Evolutionary conservation across 345 rosid genomes (phyloP).

Genomic region (Rhodamnia argentea): DNA sequence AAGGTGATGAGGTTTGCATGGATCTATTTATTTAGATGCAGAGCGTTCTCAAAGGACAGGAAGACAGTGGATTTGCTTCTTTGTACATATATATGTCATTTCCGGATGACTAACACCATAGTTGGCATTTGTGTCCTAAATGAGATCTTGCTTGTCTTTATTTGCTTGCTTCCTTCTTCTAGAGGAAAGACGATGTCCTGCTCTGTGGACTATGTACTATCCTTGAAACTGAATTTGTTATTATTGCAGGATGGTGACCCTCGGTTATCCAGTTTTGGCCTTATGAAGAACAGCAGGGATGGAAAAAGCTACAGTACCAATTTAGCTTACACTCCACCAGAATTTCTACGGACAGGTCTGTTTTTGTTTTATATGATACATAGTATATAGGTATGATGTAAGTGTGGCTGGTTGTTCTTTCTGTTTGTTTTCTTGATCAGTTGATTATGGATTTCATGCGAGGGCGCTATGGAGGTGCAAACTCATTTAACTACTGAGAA

Average conservation of each 20-base stretch:
- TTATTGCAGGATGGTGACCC: slow-evolving; percentile 27
- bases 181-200: not conserved
- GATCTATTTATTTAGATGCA: not conserved
- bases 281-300: slow-evolving; percentile 48
- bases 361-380: not conserved
- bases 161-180: not conserved
- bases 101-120: not conserved
- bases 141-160: not conserved
- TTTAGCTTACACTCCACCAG: slow-evolving; percentile 48
- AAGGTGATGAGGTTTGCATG: not conserved
- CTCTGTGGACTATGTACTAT: not conserved
- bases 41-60: not conserved
- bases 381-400: not conserved
- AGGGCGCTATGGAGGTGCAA: not conserved
- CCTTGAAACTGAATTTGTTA: not conserved
- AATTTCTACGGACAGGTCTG: slow-evolving; percentile 37
- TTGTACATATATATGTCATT: not conserved
- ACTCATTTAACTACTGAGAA: not conserved
- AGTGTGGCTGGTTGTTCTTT: not conserved
- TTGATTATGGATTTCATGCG: not conserved
- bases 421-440: not conserved
- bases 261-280: slow-evolving; percentile 44
- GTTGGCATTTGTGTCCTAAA: not conserved
- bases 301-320: slow-evolving; percentile 50
- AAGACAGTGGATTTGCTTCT: not conserved